A percentile compares a stretch with the other conserved stretches of the same genome.
Conservation (phyloP, 768 basidiomycete species). For the Collybia sordida region DNA sequence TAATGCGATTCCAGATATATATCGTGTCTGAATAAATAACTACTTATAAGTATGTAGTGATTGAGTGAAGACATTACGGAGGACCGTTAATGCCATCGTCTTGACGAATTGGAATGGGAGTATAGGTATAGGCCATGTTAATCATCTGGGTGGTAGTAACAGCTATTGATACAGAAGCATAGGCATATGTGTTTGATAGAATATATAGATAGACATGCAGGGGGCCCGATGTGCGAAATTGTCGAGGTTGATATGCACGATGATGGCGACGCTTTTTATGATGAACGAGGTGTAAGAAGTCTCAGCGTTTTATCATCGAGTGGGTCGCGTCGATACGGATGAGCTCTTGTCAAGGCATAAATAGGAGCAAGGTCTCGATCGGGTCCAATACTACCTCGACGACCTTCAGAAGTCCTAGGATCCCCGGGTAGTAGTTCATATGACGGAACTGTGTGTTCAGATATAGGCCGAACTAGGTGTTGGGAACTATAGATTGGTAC, state of each 20-base stretch:
- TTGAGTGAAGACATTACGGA: too few species aligned
- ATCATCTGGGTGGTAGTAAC: background rate
- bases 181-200: too few species aligned
- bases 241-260: too few species aligned
- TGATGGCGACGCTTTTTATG: background rate
- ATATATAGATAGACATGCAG: background rate
- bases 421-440: constrained; percentile 9
- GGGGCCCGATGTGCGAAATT: too few species aligned
- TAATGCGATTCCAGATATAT: too few species aligned
- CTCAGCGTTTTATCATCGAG: constrained; percentile 63
- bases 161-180: constrained; percentile 10
- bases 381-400: constrained; percentile 25
- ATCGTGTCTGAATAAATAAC: background rate
- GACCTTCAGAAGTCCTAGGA: constrained; percentile 11
- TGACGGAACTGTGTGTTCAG: background rate
- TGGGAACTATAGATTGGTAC: too few species aligned
- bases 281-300: constrained; percentile 28
- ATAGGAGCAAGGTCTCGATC: constrained; percentile 56
- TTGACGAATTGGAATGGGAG: background rate
- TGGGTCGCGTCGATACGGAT: constrained; percentile 60
- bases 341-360: constrained; percentile 48
- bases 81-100: too few species aligned
- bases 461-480: too few species aligned
- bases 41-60: background rate
- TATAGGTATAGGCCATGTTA: background rate